phyloP scores from a whole-genome alignment of 2,329 filamentous ascomycete genomes.

The Phialophora chinensis region DNA sequence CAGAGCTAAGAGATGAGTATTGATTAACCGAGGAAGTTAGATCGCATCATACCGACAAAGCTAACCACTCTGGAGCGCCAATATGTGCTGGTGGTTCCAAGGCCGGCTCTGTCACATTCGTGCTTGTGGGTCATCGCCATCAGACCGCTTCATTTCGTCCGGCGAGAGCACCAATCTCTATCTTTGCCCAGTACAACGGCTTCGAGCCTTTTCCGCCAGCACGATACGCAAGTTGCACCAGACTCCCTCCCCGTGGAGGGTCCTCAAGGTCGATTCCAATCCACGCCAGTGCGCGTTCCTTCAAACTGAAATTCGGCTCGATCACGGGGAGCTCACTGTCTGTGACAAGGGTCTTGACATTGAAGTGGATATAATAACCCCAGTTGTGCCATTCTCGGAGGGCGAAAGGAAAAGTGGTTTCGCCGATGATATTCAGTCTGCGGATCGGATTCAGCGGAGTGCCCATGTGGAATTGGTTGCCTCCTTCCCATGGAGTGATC shows the following conservation, averaged over 20 bases:
- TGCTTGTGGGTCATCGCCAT: background rate
- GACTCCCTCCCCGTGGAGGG: background rate
- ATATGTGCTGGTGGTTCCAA: background rate
- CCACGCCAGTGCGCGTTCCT: background rate
- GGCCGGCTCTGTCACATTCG: background rate
- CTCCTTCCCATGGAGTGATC: background rate
- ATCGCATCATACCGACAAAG: too few species aligned
- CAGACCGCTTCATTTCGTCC: background rate
- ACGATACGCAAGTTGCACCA: background rate
- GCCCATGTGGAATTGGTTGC: background rate
- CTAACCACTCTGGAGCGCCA: too few species aligned
- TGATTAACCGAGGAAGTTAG: too few species aligned
- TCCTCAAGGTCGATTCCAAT: background rate
- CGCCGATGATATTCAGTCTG: background rate
- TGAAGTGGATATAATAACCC: too few species aligned
- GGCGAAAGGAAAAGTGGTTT: background rate
- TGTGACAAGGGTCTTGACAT: background rate
- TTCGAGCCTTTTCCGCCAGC: background rate
- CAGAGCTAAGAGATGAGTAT: too few species aligned
- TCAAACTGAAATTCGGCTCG: background rate
- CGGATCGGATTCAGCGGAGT: background rate
- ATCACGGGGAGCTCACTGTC: background rate
- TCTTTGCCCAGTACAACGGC: background rate
- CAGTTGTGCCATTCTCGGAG: background rate
- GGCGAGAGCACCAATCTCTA: background rate